Percentiles rank a stretch among this genome's conserved stretches.
Evolutionary conservation across 768 basidiomycete genomes (phyloP).

Genomic region (Naganishia randhawae): DNA sequence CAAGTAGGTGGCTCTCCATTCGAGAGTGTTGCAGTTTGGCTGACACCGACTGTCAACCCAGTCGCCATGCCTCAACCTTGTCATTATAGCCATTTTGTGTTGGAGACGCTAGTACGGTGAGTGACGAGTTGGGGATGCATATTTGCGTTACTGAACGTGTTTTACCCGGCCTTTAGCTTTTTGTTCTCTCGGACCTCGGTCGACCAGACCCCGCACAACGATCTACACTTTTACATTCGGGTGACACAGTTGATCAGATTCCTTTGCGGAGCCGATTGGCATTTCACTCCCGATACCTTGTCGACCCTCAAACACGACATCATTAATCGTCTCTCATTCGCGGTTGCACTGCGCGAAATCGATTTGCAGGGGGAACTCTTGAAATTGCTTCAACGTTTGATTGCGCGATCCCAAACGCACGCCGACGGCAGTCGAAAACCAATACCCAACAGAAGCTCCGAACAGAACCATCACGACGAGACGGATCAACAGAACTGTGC

Average conservation of each 20-base stretch:
- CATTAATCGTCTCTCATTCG: slow-evolving; percentile 15
- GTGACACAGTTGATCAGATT: not conserved
- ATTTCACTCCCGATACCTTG: not conserved
- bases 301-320: slow-evolving; percentile 19
- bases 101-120: slow-evolving; percentile 19
- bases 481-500: slow-evolving; percentile 15
- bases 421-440: not conserved
- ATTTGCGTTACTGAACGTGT: not conserved
- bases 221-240: not conserved
- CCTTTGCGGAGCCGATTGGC: slow-evolving; percentile 3
- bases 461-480: not conserved
- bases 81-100: slow-evolving; percentile 11
- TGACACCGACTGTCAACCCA: too few relatives aligned
- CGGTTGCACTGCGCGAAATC: slow-evolving; percentile 3
- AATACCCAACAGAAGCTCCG: not conserved
- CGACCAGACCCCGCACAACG: not conserved
- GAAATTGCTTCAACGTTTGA: slow-evolving; percentile 14
- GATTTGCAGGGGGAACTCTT: slow-evolving; percentile 7
- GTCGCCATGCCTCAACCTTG: slow-evolving; percentile 19
- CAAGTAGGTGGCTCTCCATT: not conserved
- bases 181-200: not conserved
- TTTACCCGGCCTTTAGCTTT: not conserved
- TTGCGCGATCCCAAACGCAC: not conserved
- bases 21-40: too few relatives aligned
- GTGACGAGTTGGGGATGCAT: not conserved